Evolutionary conservation across 1,284 basidiomycete genomes (phyloP), one percentile per base, ranked within the genome.

Genomic region (Cutaneotrichosporon dermatis): DNA sequence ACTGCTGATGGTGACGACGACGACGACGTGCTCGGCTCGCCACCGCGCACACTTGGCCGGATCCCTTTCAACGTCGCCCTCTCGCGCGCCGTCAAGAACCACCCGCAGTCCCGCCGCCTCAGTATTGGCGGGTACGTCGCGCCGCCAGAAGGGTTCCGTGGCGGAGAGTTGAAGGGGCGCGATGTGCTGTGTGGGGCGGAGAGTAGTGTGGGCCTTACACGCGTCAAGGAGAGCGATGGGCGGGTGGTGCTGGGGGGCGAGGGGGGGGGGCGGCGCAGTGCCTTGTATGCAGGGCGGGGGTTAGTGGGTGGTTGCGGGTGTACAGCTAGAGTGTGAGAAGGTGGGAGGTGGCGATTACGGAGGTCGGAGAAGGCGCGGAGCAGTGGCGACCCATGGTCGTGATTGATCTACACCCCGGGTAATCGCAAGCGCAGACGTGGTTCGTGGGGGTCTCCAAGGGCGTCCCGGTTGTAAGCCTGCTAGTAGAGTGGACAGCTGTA

Each of bases 81-180:
- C 11, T 48, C 60, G 6, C 63, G 66, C 34, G 72, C 72, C 0
- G 68, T 66, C 16, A 64, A 65, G 25, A 61, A 60, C 56, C 62
- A 69, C 44, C 64, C 70, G 4, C 60, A 62, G 51, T 59, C 68
- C 2, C 55, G 68, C 2, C 50, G 59, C n/a, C 57, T 70, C 10
- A 63, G 65, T n/a, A 61, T 62, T 36, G 69, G 67, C 12, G 72
- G 69, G 11, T 72, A 71, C 49, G 33, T 61, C 1, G 48, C 66
- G 1, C 68, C 70, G 2, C 44, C 36, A 9, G 37, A 58, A 7
- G 66, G 63, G 2, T 15, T 13, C 4, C 16, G n/a, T 4, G 68
- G 69, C 4, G 67, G 62, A 8, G 72, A 74, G 59, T 12, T 68
- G 35, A 52, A 51, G 1, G 68, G 64, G 4, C 7, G 15, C 6